Base-by-base conservation (phyloP, 176 grass and related monocot genomes). In the Eleusine coracana region DNA sequence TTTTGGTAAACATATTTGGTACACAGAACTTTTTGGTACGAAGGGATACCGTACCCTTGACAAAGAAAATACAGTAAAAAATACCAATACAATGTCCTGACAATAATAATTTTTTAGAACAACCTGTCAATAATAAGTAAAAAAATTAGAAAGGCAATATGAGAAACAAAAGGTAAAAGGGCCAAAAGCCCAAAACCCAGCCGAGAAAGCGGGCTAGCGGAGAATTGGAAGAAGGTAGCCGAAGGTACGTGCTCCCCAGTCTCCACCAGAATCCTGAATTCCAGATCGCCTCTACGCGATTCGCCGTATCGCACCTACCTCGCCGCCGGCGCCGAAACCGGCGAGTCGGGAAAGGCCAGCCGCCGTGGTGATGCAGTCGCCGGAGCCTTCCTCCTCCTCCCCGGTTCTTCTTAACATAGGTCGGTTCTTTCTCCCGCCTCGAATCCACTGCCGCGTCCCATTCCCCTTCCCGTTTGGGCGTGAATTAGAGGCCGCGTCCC, bases 361-460 rank as follows among this genome's bases (percentile, higher is more conserved):
- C 18, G 20, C 75, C 41, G 77, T 41, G 67, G 21, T 5, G 48
- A 90, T 86, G 87, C 18, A 89, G 72, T 38, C 83, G 66, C 66
- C 62, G 77, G 71, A 84, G 66, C 20, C 77, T 31, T 86, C 86
- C 41, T 81, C 91, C 10, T 68, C 86, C 39, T 21, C 92, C 13
- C 86, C 80, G 44, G 67, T 91, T 34, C 80, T 91, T 70, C 92
- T 94, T 72, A 91, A 94, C 81, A 89, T 94, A 83, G 89, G 92
- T 94, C 1, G 5, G 71, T 15, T 76, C 79, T 73, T 78, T 74
- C n/a, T 55, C 66, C 75, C 48, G 36, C 58, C 58, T 34, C 74
- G 5, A 34, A 79, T 76, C 61, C 62, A 18, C 40, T 16, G 10
- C 82, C 56, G 23, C 58, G 60, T 63, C 25, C 60, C 60, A 28